These are phyloP conservation scores for Ascochyta rabiei DNA, from an alignment of 2,329 filamentous ascomycete species.

Conservation along the genomic window DNA sequence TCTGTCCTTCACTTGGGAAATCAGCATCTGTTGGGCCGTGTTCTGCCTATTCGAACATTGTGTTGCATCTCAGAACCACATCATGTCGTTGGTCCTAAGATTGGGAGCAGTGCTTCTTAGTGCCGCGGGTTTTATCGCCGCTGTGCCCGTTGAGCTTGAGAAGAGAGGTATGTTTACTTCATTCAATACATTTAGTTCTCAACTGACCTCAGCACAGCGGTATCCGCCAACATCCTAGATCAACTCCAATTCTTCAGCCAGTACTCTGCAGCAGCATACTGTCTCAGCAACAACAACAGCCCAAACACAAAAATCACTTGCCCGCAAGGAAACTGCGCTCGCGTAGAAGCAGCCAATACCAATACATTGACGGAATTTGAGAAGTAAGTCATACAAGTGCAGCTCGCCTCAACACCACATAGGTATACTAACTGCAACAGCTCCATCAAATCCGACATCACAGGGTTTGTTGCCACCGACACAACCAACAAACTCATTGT, in stretches of 20 bases:
- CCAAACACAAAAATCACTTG: constrained; percentile 54
- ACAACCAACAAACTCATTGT: constrained; percentile 61
- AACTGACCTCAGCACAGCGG: constrained; percentile 27
- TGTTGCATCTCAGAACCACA: neutral
- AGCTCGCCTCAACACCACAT: neutral
- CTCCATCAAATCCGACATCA: constrained; percentile 49
- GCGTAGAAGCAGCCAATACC: constrained; percentile 55
- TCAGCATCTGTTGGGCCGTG: neutral
- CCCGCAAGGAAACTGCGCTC: constrained; percentile 53
- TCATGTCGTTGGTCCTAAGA: constrained; percentile 25
- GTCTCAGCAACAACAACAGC: constrained; percentile 55
- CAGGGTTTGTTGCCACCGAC: constrained; percentile 56
- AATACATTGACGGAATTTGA: constrained; percentile 57
- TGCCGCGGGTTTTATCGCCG: constrained; percentile 29
- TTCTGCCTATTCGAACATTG: constrained; percentile 2
- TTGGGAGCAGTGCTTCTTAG: constrained; percentile 27
- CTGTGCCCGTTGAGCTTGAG: constrained; percentile 34
- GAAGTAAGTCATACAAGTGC: constrained; percentile 46
- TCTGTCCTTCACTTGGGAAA: neutral
- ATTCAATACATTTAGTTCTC: neutral
- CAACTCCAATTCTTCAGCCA: constrained; percentile 57
- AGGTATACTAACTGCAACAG: constrained; percentile 17
- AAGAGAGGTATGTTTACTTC: constrained; percentile 33
- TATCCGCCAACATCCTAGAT: constrained; percentile 50
- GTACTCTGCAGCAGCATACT: constrained; percentile 61